Percentiles rank a stretch among this genome's conserved stretches.
These are phyloP conservation scores for Hypoxylon sp. DNA, from an alignment of 2,329 filamentous ascomycete genomes.

Conservation along the genomic window DNA sequence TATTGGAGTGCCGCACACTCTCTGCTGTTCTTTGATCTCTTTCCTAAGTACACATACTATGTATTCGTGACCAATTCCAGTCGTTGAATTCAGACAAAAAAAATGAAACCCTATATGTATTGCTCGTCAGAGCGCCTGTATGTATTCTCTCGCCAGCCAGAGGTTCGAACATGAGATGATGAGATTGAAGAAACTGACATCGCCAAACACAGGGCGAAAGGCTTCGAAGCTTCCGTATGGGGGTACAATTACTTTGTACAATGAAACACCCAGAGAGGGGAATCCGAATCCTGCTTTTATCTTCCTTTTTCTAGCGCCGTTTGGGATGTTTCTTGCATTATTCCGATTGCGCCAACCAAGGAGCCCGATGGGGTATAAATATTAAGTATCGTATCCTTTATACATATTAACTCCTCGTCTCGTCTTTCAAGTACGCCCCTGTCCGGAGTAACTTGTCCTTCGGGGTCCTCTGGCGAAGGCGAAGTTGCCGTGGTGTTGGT, in stretches of 20 bases:
- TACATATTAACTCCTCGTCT: conserved; percentile 6
- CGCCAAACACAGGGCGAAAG: background rate
- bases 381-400: conserved; percentile 23
- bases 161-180: conserved; percentile 22
- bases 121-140: conserved; percentile 29
- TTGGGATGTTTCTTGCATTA: conserved; percentile 15
- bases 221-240: conserved; percentile 21
- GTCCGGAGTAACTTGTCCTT: conserved; percentile 30
- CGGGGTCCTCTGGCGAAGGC: conserved; percentile 32
- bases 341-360: conserved; percentile 25
- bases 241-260: conserved; percentile 20
- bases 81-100: conserved; percentile 2
- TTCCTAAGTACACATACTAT: conserved; percentile 9
- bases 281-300: conserved; percentile 17
- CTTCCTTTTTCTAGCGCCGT: conserved; percentile 19
- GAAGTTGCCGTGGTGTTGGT: conserved; percentile 31
- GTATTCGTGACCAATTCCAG: conserved; percentile 10
- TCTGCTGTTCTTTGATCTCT: too few relatives aligned
- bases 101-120: conserved; percentile 19
- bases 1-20: too few relatives aligned
- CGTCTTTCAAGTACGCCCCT: conserved; percentile 18
- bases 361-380: conserved; percentile 8
- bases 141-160: conserved; percentile 21
- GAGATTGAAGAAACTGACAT: conserved; percentile 19
- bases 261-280: conserved; percentile 10